Conservation (phyloP, 1,284 basidiomycete species). For the Kwoniella shivajii region DNA sequence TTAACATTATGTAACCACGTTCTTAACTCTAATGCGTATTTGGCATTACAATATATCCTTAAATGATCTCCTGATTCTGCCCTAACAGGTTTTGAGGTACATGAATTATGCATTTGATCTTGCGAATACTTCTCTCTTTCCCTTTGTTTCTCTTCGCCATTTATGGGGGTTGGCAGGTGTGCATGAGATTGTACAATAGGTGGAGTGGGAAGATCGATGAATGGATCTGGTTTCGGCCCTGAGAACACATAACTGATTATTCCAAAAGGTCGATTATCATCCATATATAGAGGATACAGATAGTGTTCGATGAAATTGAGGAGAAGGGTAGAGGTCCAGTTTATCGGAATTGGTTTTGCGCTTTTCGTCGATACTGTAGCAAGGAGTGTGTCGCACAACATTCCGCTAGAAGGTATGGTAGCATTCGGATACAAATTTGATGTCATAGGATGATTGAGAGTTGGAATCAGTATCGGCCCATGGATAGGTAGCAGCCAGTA, state of each 20-base stretch:
- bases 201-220: conserved; percentile 21
- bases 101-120: no score
- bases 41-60: conserved; percentile 39
- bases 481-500: conserved; percentile 46
- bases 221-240: conserved; percentile 46
- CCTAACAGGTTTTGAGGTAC: conserved; percentile 15
- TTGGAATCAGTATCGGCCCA: conserved; percentile 38
- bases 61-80: conserved; percentile 47
- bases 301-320: conserved; percentile 20
- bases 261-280: conserved; percentile 19
- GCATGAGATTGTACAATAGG: neutral
- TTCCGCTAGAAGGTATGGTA: neutral
- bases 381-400: neutral
- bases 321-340: conserved; percentile 32
- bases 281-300: conserved; percentile 23
- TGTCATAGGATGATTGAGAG: conserved; percentile 14
- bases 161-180: neutral
- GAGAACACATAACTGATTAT: conserved; percentile 23
- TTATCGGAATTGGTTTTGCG: conserved; percentile 13
- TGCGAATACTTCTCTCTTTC: neutral
- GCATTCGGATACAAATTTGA: neutral
- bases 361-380: neutral
- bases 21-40: conserved; percentile 35
- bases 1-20: conserved; percentile 34
- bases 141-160: neutral